Conservation (phyloP, 228 moss, liverwort and hornwort species). For the Sphagnum magellanicum region DNA sequence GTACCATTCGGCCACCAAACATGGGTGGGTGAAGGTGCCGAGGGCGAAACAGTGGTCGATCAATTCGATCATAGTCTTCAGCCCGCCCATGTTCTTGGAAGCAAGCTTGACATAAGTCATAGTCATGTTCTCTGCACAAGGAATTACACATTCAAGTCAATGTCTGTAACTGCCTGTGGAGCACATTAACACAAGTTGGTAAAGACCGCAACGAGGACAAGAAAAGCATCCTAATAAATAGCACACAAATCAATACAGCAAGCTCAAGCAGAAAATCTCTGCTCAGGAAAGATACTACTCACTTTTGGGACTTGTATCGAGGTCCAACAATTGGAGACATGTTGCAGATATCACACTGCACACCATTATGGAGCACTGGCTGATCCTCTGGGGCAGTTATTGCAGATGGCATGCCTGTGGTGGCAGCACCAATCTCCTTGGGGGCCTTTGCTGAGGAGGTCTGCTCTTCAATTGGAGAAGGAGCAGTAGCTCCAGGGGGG, state of each 20-base stretch:
- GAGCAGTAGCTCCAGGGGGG: constrained; percentile 5
- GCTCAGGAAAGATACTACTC: no score
- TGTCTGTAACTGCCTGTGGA: no score
- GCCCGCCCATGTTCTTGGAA: constrained; percentile 32
- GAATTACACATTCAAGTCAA: neutral
- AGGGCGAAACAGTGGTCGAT: constrained; percentile 69
- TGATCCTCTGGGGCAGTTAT: constrained; percentile 13
- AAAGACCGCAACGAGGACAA: no score
- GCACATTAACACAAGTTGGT: no score
- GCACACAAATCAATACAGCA: no score
- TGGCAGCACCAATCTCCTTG: no score
- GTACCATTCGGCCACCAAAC: constrained; percentile 35
- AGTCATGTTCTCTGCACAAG: constrained; percentile 58
- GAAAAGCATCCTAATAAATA: no score
- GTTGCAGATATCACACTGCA: constrained; percentile 72
- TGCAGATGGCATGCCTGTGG: no score
- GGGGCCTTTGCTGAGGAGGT: no score
- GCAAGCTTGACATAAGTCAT: constrained; percentile 64
- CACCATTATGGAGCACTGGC: constrained; percentile 53
- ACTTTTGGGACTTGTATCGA: constrained; percentile 59
- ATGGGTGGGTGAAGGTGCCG: constrained; percentile 40
- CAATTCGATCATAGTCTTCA: constrained; percentile 64
- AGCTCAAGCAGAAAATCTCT: no score
- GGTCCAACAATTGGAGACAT: constrained; percentile 64
- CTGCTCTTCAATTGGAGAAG: constrained; percentile 4